Evolutionary conservation across 805 yeast species (phyloP), one percentile per base, ranked within the genome.

Genomic region (Metschnikowia orientalis): DNA sequence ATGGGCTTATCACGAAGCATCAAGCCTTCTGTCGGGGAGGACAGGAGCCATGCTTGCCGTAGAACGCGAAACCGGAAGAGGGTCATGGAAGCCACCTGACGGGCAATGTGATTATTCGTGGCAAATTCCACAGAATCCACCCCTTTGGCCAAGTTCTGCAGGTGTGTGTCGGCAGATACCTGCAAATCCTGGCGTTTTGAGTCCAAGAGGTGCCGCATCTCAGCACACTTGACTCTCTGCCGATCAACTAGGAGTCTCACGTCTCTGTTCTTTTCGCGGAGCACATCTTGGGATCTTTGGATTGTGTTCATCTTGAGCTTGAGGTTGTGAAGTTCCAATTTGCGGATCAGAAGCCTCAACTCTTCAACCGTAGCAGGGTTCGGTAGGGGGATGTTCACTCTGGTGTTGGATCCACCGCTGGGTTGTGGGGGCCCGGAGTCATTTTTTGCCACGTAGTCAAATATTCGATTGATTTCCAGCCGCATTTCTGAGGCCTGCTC

Each of bases 301-400:
- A 49, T 27, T 25, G 49, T 33, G 26, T 34, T 14, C 18, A 29
- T 8, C 29, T 33, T 32, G 15, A 35, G 16, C 40, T 13, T 26
- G 18, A 30, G 45, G 18, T 48, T 49, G 20, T 42, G n/a, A 4
- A 46, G 18, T 23, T 55, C 53, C 10, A 61, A 45, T 37, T 56
- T 62, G 20, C 53, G 50, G 25, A 65, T 46, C 30, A 60, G 65
- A 4, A 57, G 35, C 2, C 62, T 47, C 7, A 65, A 38, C 10
- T 45, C 34, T 12, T 53, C 48, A 3, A 61, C 47, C 2, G 44
- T 34, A 3, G 19, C 26, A 6, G 15, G n/a, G 2, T 34, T 28
- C 9, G 44, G 41, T 8, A 17, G 28, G 8, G 35, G 39, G 6
- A 30, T 22, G 2, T 25, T 17, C 9, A 19, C 7, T 19, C n/a